Percentiles rank a stretch among this genome's conserved stretches.
Conservation (phyloP, 768 basidiomycete genomes). For the Phanerochaete carnosa region DNA sequence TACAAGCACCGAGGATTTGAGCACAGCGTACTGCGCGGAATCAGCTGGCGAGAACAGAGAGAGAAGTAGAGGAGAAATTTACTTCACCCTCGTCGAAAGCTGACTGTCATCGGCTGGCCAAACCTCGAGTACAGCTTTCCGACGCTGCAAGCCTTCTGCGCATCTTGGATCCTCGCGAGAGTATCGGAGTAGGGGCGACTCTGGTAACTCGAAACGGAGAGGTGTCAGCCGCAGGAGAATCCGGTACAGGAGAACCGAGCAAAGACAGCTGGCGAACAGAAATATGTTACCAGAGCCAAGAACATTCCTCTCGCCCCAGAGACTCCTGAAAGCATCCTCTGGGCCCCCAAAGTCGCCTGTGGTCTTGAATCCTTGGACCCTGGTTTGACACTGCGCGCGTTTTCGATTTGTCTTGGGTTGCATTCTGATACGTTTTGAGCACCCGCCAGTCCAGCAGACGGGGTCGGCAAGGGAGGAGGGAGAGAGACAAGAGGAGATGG, state of each 20-base stretch:
- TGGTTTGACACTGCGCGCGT: not conserved
- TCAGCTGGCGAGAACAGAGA: too few species aligned
- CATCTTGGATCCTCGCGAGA: not conserved
- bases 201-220: not conserved
- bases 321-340: not conserved
- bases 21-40: too few species aligned
- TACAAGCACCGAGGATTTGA: too few species aligned
- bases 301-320: not conserved
- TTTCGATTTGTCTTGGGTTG: not conserved
- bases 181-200: too few species aligned
- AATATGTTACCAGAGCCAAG: not conserved
- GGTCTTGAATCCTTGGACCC: not conserved
- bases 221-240: not conserved
- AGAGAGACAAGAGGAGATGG: not conserved
- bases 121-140: not conserved
- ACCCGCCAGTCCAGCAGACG: not conserved
- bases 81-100: not conserved
- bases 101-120: constrained; percentile 1
- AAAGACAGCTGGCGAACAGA: not conserved
- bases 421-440: not conserved
- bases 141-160: not conserved
- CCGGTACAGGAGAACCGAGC: not conserved
- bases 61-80: too few species aligned
- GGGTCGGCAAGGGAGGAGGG: not conserved
- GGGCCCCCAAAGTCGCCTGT: not conserved